These are phyloP conservation scores for Fonsecaea monophora DNA, from an alignment of 2,329 filamentous ascomycete species.

Conservation along the genomic window DNA sequence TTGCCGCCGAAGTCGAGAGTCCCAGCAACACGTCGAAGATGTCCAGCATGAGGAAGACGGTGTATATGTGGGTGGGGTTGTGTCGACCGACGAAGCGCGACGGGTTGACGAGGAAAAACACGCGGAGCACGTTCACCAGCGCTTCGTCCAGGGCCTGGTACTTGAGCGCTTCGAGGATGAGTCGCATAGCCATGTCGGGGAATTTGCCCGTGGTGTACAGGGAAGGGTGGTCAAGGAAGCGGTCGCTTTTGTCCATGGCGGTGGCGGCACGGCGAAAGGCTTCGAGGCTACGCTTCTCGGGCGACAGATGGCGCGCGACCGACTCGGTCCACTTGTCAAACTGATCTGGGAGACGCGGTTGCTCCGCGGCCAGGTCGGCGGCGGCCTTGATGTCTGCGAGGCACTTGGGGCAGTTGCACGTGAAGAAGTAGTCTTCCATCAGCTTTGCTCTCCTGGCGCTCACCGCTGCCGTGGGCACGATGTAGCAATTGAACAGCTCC, in stretches of 20 bases:
- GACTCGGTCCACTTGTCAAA: slow-evolving; percentile 23
- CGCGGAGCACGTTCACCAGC: slow-evolving; percentile 25
- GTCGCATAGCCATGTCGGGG: slow-evolving; percentile 20
- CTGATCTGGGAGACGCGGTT: slow-evolving; percentile 16
- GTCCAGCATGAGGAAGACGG: slow-evolving; percentile 27
- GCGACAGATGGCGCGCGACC: slow-evolving; percentile 12
- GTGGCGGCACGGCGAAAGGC: slow-evolving; percentile 7
- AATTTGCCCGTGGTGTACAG: slow-evolving; percentile 26
- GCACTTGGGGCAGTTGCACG: slow-evolving; percentile 56
- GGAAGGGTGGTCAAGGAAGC: slow-evolving; percentile 22
- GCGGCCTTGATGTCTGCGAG: slow-evolving; percentile 18
- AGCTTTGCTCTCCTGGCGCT: slow-evolving; percentile 60
- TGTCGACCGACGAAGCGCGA: slow-evolving; percentile 22
- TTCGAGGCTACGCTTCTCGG: not conserved
- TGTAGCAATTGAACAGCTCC: slow-evolving; percentile 67
- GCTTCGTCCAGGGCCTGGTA: slow-evolving; percentile 21
- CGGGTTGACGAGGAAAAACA: slow-evolving; percentile 29
- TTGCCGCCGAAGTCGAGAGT: not conserved
- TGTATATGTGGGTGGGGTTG: slow-evolving; percentile 27
- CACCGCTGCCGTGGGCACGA: slow-evolving; percentile 61
- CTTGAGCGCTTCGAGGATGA: slow-evolving; percentile 19
- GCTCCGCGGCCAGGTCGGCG: slow-evolving; percentile 7
- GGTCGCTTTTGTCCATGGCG: slow-evolving; percentile 19
- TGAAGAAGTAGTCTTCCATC: slow-evolving; percentile 63
- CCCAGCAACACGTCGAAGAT: slow-evolving; percentile 23